Evolutionary conservation across 1,284 basidiomycete genomes (phyloP), one percentile per base, ranked within the genome.

Genomic region (Pascua guehoae): DNA sequence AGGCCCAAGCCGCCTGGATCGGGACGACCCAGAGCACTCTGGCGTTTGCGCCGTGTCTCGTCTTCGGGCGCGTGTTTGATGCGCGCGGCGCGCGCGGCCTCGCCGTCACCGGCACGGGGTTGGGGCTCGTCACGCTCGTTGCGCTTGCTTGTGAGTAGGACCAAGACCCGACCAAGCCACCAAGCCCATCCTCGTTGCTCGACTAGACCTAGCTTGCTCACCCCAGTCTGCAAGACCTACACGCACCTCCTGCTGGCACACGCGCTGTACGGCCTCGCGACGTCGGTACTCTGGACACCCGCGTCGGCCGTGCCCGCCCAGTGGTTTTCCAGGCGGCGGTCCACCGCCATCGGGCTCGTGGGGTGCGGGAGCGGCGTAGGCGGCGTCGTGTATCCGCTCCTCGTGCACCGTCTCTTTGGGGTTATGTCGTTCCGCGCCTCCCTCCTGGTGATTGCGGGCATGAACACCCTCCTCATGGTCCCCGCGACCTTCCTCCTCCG

Each of bases 241-340:
- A 73, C 69, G 50, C 73, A 75, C 42, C 69, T 75, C 57, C 59
- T 75, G 11, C 64, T 75, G 1, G 67, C 70, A 2, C 73, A 75
- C 49, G 60, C 66, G 5, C 62, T 70, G 5, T 72, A 70, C 48
- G 75, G 75, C 18, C 55, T 73, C 11, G 68, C 68, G 0, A 68
- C 68, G 1, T 61, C 64, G 1, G 47, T 72, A 8, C 51, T 75
- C 11, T 77, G 73, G 57, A 63, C 71, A 0, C 72, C 75, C 1
- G 64, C 69, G 0, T 73, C 72, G 1, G 69, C 72, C 4, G 67
- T 74, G 15, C 60, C 64, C 4, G 71, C 69, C 0, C 75, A 75
- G 46, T 77, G 73, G 73, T 76, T 76, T 59, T 41, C 44, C 1
- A 61, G 62, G 18, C 63, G 58, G 38, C 61, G 73, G 24, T 62